Evolutionary conservation across 306 rosid species (phyloP).

Genomic region (Begonia masoniana): DNA sequence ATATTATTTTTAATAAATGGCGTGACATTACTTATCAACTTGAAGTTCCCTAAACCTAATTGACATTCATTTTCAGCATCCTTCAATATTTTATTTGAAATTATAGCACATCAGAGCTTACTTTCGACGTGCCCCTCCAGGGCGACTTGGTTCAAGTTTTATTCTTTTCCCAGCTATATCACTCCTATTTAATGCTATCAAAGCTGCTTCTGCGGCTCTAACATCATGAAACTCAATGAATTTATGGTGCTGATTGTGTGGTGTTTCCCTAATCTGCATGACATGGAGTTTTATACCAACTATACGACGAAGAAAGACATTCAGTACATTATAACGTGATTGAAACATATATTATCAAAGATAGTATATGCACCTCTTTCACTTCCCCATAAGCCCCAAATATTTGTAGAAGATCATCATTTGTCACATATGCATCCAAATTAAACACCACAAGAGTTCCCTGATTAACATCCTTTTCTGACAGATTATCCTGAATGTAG

Average conservation of each 20-base stretch:
- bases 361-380: slow-evolving; percentile 52
- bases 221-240: slow-evolving; percentile 87
- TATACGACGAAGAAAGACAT: too few relatives aligned
- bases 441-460: slow-evolving; percentile 97
- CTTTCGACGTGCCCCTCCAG: slow-evolving; percentile 97
- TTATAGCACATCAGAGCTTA: slow-evolving; percentile 21
- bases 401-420: slow-evolving; percentile 83
- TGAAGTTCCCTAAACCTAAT: too few relatives aligned
- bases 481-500: slow-evolving; percentile 69
- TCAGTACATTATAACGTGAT: too few relatives aligned
- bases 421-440: slow-evolving; percentile 83
- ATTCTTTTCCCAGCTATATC: slow-evolving; percentile 95
- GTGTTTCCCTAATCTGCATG: slow-evolving; percentile 90
- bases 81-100: background rate
- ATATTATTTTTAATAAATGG: too few relatives aligned
- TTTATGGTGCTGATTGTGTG: slow-evolving; percentile 90
- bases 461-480: slow-evolving; percentile 90
- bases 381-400: slow-evolving; percentile 93
- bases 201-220: slow-evolving; percentile 88
- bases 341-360: background rate
- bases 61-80: too few relatives aligned
- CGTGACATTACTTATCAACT: too few relatives aligned
- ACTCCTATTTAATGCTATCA: slow-evolving; percentile 76
- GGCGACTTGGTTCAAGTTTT: slow-evolving; percentile 96
- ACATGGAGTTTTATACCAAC: background rate